Evolutionary conservation across 495 filamentous ascomycete species (phyloP), one percentile per base, ranked within the genome.

Genomic region (Hyaloscypha variabilis): DNA sequence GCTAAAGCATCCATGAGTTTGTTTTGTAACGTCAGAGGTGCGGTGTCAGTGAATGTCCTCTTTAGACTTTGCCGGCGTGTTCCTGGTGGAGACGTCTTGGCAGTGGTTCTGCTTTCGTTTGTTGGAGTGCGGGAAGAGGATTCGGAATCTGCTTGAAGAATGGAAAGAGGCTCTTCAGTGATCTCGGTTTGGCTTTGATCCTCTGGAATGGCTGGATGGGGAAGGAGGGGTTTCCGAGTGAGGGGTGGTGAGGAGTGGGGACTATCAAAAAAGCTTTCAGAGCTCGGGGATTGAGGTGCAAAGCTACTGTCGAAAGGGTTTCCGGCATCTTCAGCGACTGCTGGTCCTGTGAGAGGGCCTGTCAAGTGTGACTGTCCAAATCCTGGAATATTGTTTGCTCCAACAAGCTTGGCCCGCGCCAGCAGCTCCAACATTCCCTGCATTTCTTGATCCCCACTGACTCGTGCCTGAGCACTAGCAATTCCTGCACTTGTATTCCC

Each of bases 371-470:
- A 77, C 63, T 75, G 73, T 30, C 71, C 83, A 74, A 60, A 76
- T 58, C 72, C 81, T 75, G 66, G 77, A 70, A 72, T 68, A 8
- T 74, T 71, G 70, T 79, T 69, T 69, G 75, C 69, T 79, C 87
- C 84, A 46, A 94, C 82, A 19, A 97, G 75, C 57, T 93, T 90
- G 39, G 94, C 90, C 67, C 87, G 87, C 21, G 90, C 84, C 59
- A 97, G 77, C 24, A 98, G 81, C 71, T 98, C 93, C 74, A 97
- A 86, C 90, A 97, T 92, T 71, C 89, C 87, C 72, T 97, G 93
- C 57, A 92, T 83, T 71, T 98, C 96, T 58, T 90, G 78, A 73
- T 97, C 94, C 6, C 94, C 93, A 62, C 83, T 87, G 52, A 89
- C 79, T 71, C 90, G 88, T 36, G 93, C 92, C 74, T 97, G 93